Evolutionary conservation across 306 rosid genomes (phyloP).

Genomic region (Echinosophora koreensis): DNA sequence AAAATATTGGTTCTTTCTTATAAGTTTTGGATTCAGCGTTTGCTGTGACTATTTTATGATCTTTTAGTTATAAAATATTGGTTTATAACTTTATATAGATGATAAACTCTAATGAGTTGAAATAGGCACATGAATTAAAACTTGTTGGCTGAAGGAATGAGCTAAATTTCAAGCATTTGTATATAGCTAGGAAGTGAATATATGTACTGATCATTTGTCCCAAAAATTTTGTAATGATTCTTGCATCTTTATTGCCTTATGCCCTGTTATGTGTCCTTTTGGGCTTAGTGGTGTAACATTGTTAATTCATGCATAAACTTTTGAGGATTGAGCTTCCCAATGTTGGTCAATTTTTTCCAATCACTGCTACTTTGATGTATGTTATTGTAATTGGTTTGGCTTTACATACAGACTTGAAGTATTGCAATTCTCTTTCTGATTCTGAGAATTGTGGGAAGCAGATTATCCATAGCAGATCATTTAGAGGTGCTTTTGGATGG

Average conservation of each 20-base stretch:
- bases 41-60: conserved; percentile 1
- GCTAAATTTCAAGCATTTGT: conserved; percentile 19
- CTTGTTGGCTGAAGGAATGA: conserved; percentile 5
- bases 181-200: conserved; percentile 16
- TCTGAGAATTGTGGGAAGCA: conserved; percentile 15
- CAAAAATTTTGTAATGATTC: background rate
- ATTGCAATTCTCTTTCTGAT: conserved; percentile 12
- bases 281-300: conserved; percentile 20
- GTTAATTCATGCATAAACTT: background rate
- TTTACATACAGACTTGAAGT: background rate
- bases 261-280: background rate
- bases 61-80: conserved; percentile 22
- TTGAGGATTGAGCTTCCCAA: background rate
- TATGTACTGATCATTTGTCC: conserved; percentile 9
- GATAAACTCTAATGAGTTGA: background rate
- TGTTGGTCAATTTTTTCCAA: conserved; percentile 14
- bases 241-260: conserved; percentile 9
- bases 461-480: conserved; percentile 6
- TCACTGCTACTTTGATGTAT: conserved; percentile 1
- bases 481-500: conserved; percentile 31
- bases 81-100: conserved; percentile 20
- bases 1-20: background rate
- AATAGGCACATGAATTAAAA: background rate
- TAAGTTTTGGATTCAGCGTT: background rate
- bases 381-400: background rate